phyloP scores from a whole-genome alignment of 2,329 filamentous ascomycete species.

The Phoma sp. region DNA sequence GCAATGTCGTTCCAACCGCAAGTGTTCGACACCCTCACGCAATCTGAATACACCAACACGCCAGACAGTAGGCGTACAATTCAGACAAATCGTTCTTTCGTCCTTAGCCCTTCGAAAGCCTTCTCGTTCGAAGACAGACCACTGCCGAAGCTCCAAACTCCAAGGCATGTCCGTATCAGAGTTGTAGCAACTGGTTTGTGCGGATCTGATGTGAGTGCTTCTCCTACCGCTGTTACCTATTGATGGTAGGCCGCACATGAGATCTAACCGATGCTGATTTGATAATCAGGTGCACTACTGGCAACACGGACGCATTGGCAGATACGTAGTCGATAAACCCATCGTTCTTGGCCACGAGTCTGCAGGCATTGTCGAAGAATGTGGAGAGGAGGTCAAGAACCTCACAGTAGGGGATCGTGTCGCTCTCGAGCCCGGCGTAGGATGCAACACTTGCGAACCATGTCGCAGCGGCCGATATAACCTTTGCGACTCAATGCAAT shows the following conservation, averaged over 20 bases:
- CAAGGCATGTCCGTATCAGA: slow-evolving; percentile 77
- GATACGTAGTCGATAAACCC: slow-evolving; percentile 30
- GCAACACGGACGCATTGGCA: slow-evolving; percentile 34
- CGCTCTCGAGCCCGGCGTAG: slow-evolving; percentile 37
- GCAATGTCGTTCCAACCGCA: not conserved
- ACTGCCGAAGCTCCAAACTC: slow-evolving; percentile 66
- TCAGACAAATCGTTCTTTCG: slow-evolving; percentile 12
- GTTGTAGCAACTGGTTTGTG: slow-evolving; percentile 85
- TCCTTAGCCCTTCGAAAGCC: slow-evolving; percentile 7
- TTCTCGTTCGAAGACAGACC: slow-evolving; percentile 70
- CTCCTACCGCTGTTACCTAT: not conserved
- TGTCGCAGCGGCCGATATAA: slow-evolving; percentile 31
- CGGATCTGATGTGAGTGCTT: slow-evolving; percentile 63
- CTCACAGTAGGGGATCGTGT: slow-evolving; percentile 37
- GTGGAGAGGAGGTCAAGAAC: slow-evolving; percentile 31
- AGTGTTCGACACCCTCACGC: not conserved
- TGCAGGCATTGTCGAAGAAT: slow-evolving; percentile 32
- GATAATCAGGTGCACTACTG: slow-evolving; percentile 25
- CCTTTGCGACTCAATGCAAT: slow-evolving; percentile 32
- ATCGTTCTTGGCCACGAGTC: slow-evolving; percentile 41
- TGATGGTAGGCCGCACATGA: too few relatives aligned
- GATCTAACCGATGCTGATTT: not conserved
- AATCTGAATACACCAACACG: not conserved
- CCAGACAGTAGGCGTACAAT: not conserved
- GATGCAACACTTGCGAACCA: slow-evolving; percentile 28